Evolutionary conservation across 441 rosid species (phyloP).

Genomic region (Populus hybrid): DNA sequence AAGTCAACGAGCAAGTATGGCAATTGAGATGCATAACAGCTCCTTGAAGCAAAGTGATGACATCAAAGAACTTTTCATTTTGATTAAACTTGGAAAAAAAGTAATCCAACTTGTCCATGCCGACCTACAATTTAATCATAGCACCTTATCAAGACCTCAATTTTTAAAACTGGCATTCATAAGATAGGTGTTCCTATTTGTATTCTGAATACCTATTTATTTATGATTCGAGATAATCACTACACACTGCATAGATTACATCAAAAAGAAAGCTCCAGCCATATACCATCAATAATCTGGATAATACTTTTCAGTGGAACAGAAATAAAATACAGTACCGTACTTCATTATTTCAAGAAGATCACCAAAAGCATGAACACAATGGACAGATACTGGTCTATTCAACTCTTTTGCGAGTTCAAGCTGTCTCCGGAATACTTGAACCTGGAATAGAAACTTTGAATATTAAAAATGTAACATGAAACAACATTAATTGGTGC

Average conservation of each 20-base stretch:
- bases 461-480: not conserved
- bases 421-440: conserved; percentile 74
- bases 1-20: too few species aligned
- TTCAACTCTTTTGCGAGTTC: conserved; percentile 78
- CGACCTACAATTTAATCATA: not conserved
- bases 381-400: conserved; percentile 75
- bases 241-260: not conserved
- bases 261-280: not conserved
- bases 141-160: too few species aligned
- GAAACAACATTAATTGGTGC: not conserved
- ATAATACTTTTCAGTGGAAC: not conserved
- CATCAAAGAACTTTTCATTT: not conserved
- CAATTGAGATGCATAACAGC: not conserved
- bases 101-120: not conserved
- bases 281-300: not conserved
- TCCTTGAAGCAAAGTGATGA: not conserved
- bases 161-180: too few species aligned
- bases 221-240: not conserved
- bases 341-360: conserved; percentile 79
- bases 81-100: not conserved
- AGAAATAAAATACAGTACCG: conserved; percentile 8
- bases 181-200: not conserved
- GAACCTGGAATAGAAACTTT: conserved; percentile 37
- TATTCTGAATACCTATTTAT: not conserved
- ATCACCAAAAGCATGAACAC: conserved; percentile 83